Evolutionary conservation across 495 filamentous ascomycete species (phyloP), one percentile per base, ranked within the genome.

Genomic region (Hyaloscypha variabilis): DNA sequence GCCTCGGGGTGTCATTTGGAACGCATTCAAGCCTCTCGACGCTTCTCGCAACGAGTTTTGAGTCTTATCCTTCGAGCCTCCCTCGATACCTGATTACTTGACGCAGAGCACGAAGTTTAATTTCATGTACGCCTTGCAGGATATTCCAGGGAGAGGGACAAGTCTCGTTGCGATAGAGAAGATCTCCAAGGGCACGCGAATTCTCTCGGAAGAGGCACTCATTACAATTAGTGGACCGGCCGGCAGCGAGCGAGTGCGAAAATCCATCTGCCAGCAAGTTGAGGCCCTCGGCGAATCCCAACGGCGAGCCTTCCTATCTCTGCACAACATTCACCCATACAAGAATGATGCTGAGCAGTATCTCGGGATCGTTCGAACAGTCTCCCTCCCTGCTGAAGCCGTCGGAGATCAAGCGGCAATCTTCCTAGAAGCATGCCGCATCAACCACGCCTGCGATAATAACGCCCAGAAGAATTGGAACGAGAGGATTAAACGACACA

Each of bases 391-490:
- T 56, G 34, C 66, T 56, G 75, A 69, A 63, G 25, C 56, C 19
- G 34, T 46, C 21, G 65, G 26, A 51, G 23, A 30, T 62, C 26
- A 58, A 31, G 59, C 55, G 8, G 72, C 62, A 31, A 67, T 76
- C 30, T 77, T 78, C 67, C 66, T 70, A n/a, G 63, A 73, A 23
- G 69, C 73, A 60, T 77, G 67, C 36, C 74, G 74, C 26, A 73
- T 79, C 65, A 79, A 79, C 65, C 76, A 79, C 56, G 68, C 74
- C 26, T 79, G 76, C 53, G 60, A 72, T 39, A 70, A 72, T 58
- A 78, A 78, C 60, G 71, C 72, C 30, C 64, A 72, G 58, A 76
- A 75, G 2, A 67, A 14, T 25, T 79, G 77, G 77, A 79, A 79
- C 53, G 39, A 69, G 26, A 68, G 63, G 8, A 67, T 77, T 66